These are phyloP conservation scores for Salix koriyanagi DNA, from an alignment of 345 rosid species.

Conservation along the genomic window DNA sequence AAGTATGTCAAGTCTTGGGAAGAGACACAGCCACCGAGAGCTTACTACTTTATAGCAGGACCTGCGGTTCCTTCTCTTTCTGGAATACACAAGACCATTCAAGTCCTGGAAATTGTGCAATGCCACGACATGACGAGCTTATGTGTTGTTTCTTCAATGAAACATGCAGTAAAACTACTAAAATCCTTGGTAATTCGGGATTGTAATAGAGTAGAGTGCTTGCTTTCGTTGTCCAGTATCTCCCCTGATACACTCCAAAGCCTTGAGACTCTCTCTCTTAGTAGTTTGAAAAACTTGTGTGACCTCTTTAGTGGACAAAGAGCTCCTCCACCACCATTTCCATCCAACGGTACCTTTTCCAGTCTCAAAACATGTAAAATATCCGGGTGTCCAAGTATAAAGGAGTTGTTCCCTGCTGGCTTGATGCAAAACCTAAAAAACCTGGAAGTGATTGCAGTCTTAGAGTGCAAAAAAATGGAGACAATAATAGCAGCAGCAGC, in stretches of 20 bases:
- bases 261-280: background rate
- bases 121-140: background rate
- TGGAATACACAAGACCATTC: background rate
- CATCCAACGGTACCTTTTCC: background rate
- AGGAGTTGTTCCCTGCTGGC: slow-evolving; percentile 7
- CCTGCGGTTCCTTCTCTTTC: background rate
- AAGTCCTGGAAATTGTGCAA: background rate
- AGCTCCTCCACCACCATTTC: background rate
- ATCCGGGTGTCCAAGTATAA: background rate
- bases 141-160: background rate
- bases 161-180: background rate
- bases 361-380: rapidly evolving
- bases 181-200: background rate
- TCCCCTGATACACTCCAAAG: background rate
- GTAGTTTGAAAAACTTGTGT: background rate
- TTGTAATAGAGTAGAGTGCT: background rate
- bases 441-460: background rate
- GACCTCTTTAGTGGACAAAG: background rate
- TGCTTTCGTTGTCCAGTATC: background rate
- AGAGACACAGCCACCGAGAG: background rate
- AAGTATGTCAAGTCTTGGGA: background rate
- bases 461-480: background rate
- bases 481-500: background rate
- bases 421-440: slow-evolving; percentile 5
- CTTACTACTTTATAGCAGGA: background rate